Percentiles rank a stretch among this genome's conserved stretches.
Conservation (phyloP, 208 protist species). For the Perkinsela sp. region DNA sequence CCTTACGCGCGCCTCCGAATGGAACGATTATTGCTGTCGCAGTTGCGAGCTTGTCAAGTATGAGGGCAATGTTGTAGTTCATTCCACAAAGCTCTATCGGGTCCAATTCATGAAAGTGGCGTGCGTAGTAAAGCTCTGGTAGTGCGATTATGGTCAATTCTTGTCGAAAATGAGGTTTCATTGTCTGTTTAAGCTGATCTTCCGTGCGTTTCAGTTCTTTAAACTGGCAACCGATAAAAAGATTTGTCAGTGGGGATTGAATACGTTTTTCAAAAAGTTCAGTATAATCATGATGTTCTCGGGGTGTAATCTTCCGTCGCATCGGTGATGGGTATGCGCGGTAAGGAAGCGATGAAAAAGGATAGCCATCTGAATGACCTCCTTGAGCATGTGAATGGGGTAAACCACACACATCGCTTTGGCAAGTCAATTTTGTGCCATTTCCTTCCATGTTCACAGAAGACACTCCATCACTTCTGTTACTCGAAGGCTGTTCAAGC, state of each 20-base stretch:
- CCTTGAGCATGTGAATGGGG: no score
- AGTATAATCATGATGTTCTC: not conserved
- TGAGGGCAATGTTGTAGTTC: not conserved
- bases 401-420: no score
- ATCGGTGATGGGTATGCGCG: no score
- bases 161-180: not conserved
- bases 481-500: no score
- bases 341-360: no score
- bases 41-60: not conserved
- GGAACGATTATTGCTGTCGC: not conserved
- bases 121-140: not conserved
- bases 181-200: no score
- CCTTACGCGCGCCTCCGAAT: not conserved
- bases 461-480: no score
- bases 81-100: not conserved
- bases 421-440: no score
- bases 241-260: not conserved
- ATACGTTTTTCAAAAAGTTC: not conserved
- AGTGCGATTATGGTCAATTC: not conserved
- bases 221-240: not conserved
- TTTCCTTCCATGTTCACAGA: no score
- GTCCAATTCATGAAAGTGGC: not conserved
- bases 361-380: no score
- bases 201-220: not conserved
- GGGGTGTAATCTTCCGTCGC: not conserved